Base-by-base conservation (phyloP, 2,329 filamentous ascomycete species). In the Leptographium radiaticola region DNA sequence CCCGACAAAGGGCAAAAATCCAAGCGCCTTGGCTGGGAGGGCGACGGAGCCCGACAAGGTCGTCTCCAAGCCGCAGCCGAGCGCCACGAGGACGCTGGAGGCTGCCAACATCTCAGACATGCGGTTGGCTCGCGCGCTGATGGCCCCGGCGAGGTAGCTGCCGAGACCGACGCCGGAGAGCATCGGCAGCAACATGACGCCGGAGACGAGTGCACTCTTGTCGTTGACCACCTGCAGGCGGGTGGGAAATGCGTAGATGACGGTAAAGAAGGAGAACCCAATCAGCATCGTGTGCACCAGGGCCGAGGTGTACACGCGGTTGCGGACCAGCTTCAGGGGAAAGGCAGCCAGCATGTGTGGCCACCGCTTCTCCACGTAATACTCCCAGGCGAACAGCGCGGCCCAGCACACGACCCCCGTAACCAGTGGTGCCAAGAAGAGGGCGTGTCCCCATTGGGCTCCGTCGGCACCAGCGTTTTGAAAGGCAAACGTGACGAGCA, bases 401-500 rank as follows among this genome's bases (percentile, higher is more conserved):
- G 67, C 16, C 62, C 69, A 70, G 42, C 65, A 68, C 16, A 62
- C 8, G 20, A 67, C 39, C 6, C 73, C 72, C 2, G 67, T 25
- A 7, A 69, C 52, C 4, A 76, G 59, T 1, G 73, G 71, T 2
- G 64, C 70, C 20, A 75, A 60, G 57, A 76, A 75, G 16, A 68
- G 53, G 9, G 67, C 64, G 9, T 63, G 59, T 6, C 56, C 56
- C 76, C 77, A 81, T 42, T 65, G 60, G n/a, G 66, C 57, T 1
- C 57, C 55, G 3, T 65, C 57, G 0, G 64, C 62, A 1, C 73
- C 72, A 4, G 71, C 71, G 57, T 73, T 73, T 59, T 83, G 77
- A 54, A 83, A 80, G 2, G 79, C 68, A 58, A 80, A 81, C 0
- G 81, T 75, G 6, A 81, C 68, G 2, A 81, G 68, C 0, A 78